Percentiles rank a stretch among this genome's conserved stretches.
Evolutionary conservation across 345 rosid genomes (phyloP).

Genomic region (Litchi chinensis): DNA sequence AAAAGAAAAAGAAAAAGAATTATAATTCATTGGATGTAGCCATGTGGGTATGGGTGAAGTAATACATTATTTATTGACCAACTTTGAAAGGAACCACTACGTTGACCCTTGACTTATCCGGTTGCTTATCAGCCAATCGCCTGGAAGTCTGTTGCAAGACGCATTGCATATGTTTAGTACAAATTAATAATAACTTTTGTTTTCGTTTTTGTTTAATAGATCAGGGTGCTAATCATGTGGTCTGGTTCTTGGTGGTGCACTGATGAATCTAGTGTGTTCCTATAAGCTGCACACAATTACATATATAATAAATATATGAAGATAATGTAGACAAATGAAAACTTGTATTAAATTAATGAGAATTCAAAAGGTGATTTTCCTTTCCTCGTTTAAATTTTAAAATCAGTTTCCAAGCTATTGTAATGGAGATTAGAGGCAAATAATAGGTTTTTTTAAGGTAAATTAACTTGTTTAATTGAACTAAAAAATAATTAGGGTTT

Average conservation of each 20-base stretch:
- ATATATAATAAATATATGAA: not conserved
- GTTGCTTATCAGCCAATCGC: not conserved
- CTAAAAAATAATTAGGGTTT: not conserved
- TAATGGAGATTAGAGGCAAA: not conserved
- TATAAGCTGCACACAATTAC: not conserved
- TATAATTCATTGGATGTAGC: too few species aligned
- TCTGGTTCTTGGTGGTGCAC: conserved; percentile 14
- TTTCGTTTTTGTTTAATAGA: too few species aligned
- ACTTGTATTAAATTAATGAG: not conserved
- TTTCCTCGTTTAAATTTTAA: not conserved
- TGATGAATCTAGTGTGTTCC: conserved; percentile 15
- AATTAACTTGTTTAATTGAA: not conserved
- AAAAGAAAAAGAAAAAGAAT: too few species aligned
- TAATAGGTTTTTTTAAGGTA: not conserved
- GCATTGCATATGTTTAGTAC: not conserved
- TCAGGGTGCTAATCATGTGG: conserved; percentile 1
- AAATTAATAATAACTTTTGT: not conserved
- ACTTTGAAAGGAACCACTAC: not conserved
- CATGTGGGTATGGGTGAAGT: too few species aligned
- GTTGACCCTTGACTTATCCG: conserved; percentile 6
- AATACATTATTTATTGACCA: not conserved
- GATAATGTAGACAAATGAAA: conserved; percentile 9
- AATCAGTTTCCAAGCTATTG: conserved; percentile 1
- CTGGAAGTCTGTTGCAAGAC: not conserved
- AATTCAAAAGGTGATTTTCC: not conserved